Base-by-base conservation (phyloP, 768 basidiomycete genomes). In the Neoboletus magnificus region DNA sequence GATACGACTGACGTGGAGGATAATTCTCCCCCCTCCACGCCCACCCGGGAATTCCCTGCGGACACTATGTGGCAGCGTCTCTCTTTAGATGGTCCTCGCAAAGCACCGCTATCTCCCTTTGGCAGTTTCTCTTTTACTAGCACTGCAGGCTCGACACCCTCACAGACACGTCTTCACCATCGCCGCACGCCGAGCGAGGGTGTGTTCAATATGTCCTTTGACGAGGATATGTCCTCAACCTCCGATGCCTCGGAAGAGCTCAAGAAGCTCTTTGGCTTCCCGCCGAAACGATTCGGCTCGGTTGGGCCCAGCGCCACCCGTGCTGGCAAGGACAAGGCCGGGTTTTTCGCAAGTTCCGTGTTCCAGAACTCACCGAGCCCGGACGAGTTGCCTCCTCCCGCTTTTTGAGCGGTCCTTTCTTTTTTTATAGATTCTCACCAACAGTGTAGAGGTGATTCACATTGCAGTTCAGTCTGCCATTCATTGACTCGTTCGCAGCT, bases 281-380 rank as follows among this genome's bases (percentile, higher is more conserved):
- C 65, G 35, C 62, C 64, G 41, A 70, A 68, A 62, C 61, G 56
- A 10, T 63, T 71, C 45, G 60, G 64, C 41, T 71, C 71, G 8
- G 56, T 71, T 56, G 71, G 69, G 44, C 50, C 57, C 25, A 71
- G 58, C 32, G 50, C 58, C 27, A 48, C 61, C 36, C 68, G 66
- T 57, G 58, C 55, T 57, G 61, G 39, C 57, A 66, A 67, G 62
- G 66, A 72, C 49, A 74, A 73, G 57, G 69, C 73, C 29, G 79
- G 79, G 9, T 89, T 82, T 66, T 91, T 88, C 70, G 89, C 89
- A 61, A 90, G 87, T 65, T 90, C 88, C 32, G 76, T 79, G 65
- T 91, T 90, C 82, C 89, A 91, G 79, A 91, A 90, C 76, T 89
- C 87, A 55, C 89, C 89, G 16, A 89, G 85, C 64, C 89, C 89